These are phyloP conservation scores for Cercospora sojina DNA, from an alignment of 2,329 filamentous ascomycete genomes.

Conservation along the genomic window DNA sequence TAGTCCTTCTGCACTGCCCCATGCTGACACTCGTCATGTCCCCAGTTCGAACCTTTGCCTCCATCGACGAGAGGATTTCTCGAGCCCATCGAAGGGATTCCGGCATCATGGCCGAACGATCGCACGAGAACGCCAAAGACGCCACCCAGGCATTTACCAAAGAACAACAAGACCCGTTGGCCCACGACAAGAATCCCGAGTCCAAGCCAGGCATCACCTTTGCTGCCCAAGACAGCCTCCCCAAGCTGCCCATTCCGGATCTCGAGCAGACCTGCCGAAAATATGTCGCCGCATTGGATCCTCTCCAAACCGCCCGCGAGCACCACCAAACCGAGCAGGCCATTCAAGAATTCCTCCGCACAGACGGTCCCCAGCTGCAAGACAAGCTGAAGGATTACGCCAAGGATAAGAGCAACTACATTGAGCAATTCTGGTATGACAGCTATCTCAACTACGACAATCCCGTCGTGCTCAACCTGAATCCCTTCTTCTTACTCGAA, in stretches of 20 bases:
- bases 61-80: conserved; percentile 31
- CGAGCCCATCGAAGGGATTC: conserved; percentile 32
- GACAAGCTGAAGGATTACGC: conserved; percentile 90
- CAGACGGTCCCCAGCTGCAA: conserved; percentile 80
- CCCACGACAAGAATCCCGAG: conserved; percentile 52
- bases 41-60: conserved; percentile 51
- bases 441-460: conserved; percentile 98
- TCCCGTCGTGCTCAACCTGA: conserved; percentile 93
- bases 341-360: conserved; percentile 76
- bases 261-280: conserved; percentile 74
- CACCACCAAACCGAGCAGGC: conserved; percentile 78
- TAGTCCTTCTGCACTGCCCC: conserved; percentile 44
- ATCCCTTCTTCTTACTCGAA: conserved; percentile 95
- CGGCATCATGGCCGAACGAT: conserved; percentile 46
- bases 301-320: conserved; percentile 77
- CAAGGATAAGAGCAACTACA: conserved; percentile 87
- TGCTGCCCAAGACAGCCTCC: conserved; percentile 80
- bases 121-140: conserved; percentile 55
- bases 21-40: conserved; percentile 50
- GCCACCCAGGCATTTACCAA: conserved; percentile 50
- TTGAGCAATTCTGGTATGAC: conserved; percentile 99
- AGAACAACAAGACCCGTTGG: conserved; percentile 50
- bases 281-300: conserved; percentile 76
- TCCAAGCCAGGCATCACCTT: conserved; percentile 79
- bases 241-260: conserved; percentile 90